Conservation (phyloP, 306 rosid species). For the Notholithocarpus densiflorus region DNA sequence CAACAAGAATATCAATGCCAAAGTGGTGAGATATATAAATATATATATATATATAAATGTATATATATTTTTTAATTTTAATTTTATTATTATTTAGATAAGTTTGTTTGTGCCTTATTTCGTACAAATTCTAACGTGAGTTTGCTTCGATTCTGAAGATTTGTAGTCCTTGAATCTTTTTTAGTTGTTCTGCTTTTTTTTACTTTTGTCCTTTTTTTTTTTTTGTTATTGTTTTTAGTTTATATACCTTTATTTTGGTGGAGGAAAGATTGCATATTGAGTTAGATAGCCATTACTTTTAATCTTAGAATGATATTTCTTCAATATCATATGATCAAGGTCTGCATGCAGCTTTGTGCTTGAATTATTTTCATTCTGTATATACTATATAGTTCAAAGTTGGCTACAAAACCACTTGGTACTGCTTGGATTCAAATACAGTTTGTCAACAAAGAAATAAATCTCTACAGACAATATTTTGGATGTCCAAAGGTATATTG, state of each 20-base stretch:
- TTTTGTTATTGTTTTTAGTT: neutral
- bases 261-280: constrained; percentile 1
- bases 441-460: too few relatives aligned
- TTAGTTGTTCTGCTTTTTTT: too few relatives aligned
- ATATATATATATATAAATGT: neutral
- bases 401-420: too few relatives aligned
- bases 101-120: neutral
- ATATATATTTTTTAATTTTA: neutral
- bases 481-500: too few relatives aligned
- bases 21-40: too few relatives aligned
- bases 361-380: constrained; percentile 1
- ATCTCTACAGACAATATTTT: too few relatives aligned
- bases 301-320: neutral
- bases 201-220: too few relatives aligned
- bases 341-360: constrained; percentile 36
- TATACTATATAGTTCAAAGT: too few relatives aligned
- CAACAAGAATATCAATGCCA: too few relatives aligned
- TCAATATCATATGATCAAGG: constrained; percentile 26
- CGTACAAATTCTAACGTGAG: neutral
- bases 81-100: neutral
- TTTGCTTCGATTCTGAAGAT: neutral
- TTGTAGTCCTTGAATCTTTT: too few relatives aligned
- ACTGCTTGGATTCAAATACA: too few relatives aligned
- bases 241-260: neutral
- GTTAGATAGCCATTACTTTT: constrained; percentile 9